Evolutionary conservation across 345 rosid genomes (phyloP).

Genomic region (Eucalyptus polyanthemos): DNA sequence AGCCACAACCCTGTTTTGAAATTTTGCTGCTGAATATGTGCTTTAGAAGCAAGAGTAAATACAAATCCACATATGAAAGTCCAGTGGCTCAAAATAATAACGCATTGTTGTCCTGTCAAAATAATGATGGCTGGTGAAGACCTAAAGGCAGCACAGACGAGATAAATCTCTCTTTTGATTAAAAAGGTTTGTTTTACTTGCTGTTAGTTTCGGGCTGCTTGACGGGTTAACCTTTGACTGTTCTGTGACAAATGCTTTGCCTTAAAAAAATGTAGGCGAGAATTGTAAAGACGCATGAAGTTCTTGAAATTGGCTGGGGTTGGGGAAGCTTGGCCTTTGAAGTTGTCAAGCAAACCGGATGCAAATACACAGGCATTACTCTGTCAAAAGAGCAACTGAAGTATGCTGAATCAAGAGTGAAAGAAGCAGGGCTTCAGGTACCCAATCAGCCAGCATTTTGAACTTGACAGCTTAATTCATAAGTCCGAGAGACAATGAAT

Average conservation of each 20-base stretch:
- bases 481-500: not conserved
- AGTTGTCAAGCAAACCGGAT: constrained; percentile 72
- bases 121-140: constrained; percentile 55
- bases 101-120: not conserved
- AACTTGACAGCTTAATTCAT: not conserved
- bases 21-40: not conserved
- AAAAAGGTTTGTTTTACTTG: constrained; percentile 36
- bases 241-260: not conserved
- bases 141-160: constrained; percentile 56
- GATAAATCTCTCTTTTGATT: constrained; percentile 54
- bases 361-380: constrained; percentile 80
- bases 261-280: constrained; percentile 17
- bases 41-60: not conserved
- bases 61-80: not conserved
- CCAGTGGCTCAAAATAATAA: not conserved
- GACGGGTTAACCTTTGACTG: not conserved
- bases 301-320: constrained; percentile 86
- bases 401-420: constrained; percentile 54
- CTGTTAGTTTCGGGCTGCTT: not conserved
- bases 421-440: constrained; percentile 88
- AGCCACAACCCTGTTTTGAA: not conserved
- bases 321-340: constrained; percentile 90
- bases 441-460: not conserved
- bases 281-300: constrained; percentile 40
- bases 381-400: constrained; percentile 63